Base-by-base conservation (phyloP, 2,329 filamentous ascomycete species). In the Penicillium sp. region DNA sequence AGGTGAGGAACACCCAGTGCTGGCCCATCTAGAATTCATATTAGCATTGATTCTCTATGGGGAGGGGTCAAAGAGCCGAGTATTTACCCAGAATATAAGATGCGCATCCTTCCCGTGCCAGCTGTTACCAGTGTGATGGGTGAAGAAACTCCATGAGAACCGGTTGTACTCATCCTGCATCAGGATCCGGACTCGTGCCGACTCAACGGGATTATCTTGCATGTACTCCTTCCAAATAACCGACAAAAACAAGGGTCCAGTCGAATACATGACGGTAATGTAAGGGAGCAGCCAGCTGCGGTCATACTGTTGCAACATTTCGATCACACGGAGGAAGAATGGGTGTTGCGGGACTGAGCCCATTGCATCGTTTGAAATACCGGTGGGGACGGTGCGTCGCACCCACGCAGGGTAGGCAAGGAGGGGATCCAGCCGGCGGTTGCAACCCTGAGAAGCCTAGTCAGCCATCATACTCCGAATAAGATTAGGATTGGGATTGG, bases 311-410 rank as follows among this genome's bases (percentile, higher is more conserved):
- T 84, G 80, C n/a, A 92, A 75, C 10, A 81, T 78, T 56, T 88
- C 80, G 61, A 90, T 88, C 32, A 88, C 85, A 42, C 80, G 78
- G 44, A 85, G 76, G 77, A 91, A 91, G 75, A 90, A 90, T 0
- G 88, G 88, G 62, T 92, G 89, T 54, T 84, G 80, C 0, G 86
- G 84, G 0, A 89, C 80, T 13, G 87, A 75, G 42, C 87, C 87
- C 88, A 92, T 91, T 33, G 86, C 86, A 64, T 92, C 89, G 75
- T 92, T 92, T 59, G 86, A 89, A 61, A 92, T 89, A 56, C 89
- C 89, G 1, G 89, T 92, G 2, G 89, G 89, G 2, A 81, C 75
- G 0, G 89, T 92, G 58, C 84, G 83, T 58, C 87, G 84, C 12
- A 89, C 78, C 82, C 85, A 90, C 34, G 87, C 85, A 15, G 84